Evolutionary conservation across 2,329 filamentous ascomycete species (phyloP), one percentile per base, ranked within the genome.

Genomic region (Trichoderma asperellum): DNA sequence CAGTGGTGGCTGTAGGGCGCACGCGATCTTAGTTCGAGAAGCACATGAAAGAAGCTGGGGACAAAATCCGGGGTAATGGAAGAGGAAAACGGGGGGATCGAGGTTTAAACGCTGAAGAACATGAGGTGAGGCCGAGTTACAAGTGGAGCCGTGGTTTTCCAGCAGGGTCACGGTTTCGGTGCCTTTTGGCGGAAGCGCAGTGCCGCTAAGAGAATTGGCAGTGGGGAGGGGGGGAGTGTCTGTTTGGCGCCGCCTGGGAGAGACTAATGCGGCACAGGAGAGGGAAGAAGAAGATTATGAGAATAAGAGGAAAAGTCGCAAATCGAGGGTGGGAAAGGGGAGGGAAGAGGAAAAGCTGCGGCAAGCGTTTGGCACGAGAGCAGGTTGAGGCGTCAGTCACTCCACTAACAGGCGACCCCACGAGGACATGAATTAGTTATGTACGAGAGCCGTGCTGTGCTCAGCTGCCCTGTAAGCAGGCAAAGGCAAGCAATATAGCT

Each of bases 61-160:
- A 52, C 35, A 40, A 37, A 72, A 73, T 73, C 70, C 61, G 72
- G 72, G 73, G 72, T 74, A 71, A 55, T 65, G 72, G 69, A 69
- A 70, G 68, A 56, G 66, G 34, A 49, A 53, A 57, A 43, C 49
- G 49, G 57, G 65, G 60, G 53, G 34, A 64, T 69, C 43, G 55
- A 69, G 68, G 60, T 69, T 69, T 58, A 61, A 69, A 68, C 29
- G 65, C 60, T 27, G 65, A 57, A 53, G 65, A 34, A 24, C 29
- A 58, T 40, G 67, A 57, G 59, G 59, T 64, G 68, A 62, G 68
- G 61, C 68, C 68, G 56, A 69, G 34, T 69, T 69, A 57, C 61
- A 16, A 68, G 71, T 69, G 70, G 68, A 66, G 70, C 60, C 66
- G 55, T 53, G 57, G 52, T 29, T 60, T 52, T 60, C 16, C 59